phyloP scores from a whole-genome alignment of 2,329 filamentous ascomycete genomes.

The Trichophyton rubrum region DNA sequence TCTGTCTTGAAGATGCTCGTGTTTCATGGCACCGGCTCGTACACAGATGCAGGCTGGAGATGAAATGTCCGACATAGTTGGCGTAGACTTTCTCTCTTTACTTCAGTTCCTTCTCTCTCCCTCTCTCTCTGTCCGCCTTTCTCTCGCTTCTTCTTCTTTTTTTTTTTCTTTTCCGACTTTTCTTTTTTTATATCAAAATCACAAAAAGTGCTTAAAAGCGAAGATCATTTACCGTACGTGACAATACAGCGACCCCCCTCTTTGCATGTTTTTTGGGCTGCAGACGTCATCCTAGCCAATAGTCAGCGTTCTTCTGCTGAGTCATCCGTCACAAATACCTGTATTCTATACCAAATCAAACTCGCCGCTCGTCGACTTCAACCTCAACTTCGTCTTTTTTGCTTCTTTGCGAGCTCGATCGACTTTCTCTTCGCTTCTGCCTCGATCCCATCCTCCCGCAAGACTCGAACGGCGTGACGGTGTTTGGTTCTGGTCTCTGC shows the following conservation, averaged over 20 bases:
- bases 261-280: neutral
- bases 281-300: neutral
- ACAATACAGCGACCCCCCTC: neutral
- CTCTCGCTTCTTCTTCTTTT: neutral
- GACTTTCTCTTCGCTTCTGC: neutral
- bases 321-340: neutral
- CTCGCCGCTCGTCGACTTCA: neutral
- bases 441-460: neutral
- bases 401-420: neutral
- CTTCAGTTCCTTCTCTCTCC: neutral
- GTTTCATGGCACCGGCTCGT: constrained; percentile 1
- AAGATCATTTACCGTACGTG: neutral
- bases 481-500: neutral
- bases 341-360: neutral
- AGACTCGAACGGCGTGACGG: neutral
- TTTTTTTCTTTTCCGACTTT: neutral
- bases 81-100: no score
- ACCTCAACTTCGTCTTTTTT: neutral
- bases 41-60: neutral
- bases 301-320: neutral
- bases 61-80: neutral
- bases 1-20: neutral
- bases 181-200: neutral
- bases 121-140: neutral
- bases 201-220: neutral